These are phyloP conservation scores for Neocatenulostroma microsporum DNA, from an alignment of 2,329 filamentous ascomycete species.

Conservation along the genomic window DNA sequence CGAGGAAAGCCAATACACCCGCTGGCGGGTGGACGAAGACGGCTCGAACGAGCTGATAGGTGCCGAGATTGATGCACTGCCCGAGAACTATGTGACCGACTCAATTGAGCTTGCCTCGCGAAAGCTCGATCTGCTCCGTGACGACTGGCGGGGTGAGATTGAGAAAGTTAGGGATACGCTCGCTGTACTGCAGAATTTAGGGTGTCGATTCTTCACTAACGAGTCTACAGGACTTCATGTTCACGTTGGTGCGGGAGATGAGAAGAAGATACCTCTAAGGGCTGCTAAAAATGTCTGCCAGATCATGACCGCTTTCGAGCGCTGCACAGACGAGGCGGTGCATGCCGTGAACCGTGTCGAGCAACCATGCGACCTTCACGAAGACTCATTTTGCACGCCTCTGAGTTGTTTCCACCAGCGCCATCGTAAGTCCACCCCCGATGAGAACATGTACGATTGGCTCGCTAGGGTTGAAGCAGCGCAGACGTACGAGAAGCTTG, in stretches of 20 bases:
- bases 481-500: conserved; percentile 3
- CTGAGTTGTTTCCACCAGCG: conserved; percentile 3
- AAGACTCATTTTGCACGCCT: too few relatives aligned
- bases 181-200: conserved; percentile 1
- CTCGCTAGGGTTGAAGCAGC: conserved; percentile 9
- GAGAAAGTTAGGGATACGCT: conserved; percentile 8
- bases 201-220: conserved; percentile 15
- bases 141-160: conserved; percentile 10
- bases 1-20: too few relatives aligned
- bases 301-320: conserved; percentile 14
- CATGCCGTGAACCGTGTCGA: conserved; percentile 9
- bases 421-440: too few relatives aligned
- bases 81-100: conserved; percentile 2
- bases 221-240: conserved; percentile 15
- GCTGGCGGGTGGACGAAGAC: conserved; percentile 4
- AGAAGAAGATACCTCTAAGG: conserved; percentile 8
- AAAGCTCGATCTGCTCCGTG: conserved; percentile 3
- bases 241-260: conserved; percentile 12
- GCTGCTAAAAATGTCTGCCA: conserved; percentile 15
- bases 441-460: conserved; percentile 12
- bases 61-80: neutral
- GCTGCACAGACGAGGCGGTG: conserved; percentile 13
- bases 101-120: conserved; percentile 12
- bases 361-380: conserved; percentile 5
- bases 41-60: conserved; percentile 3